Base-by-base conservation (phyloP, 352 stramenopile species). In the Phytopythium mirpurense region DNA sequence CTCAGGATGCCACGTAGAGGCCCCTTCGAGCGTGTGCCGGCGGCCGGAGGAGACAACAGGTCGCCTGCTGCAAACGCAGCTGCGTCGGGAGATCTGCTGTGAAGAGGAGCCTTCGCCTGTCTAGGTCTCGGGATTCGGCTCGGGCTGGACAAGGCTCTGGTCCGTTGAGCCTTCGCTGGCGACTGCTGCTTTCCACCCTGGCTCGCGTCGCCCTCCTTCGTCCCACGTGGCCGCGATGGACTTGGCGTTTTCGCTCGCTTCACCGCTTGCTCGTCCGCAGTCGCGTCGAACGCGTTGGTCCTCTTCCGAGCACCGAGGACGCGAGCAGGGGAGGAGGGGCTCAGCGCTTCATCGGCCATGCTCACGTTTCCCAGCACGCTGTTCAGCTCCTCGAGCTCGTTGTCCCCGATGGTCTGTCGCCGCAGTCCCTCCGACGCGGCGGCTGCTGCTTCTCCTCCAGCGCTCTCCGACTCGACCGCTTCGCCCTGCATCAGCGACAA, bases 1-100 rank as follows among this genome's bases (percentile, higher is more conserved):
- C 84, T 95, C 38, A 94, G 48, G 23, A 88, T 91, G 24, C 81
- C 76, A 42, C 88, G 88, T 14, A 92, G 51, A 26, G 81, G 79
- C 15, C 76, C 86, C 56, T 37, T 46, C 41, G 41, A 47, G 6
- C 50, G 43, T 29, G 46, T 14, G 48, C 36, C 16, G 18, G 45
- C 34, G 1, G 23, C 32, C 5, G 48, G 48, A 23, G 48, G n/a
- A 5, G 36, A 44, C n/a, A 12, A 3, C 15, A 38, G 9, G n/a
- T 37, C 44, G 10, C 0, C 44, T 11, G 6, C 27, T 2, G 19
- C 21, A 29, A 21, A 4, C 15, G 21, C 11, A 31, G 23, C 12
- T n/a, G 40, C 41, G 5, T 47, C 23, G 7, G 41, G 23, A 12
- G 41, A 47, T 19, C 12, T 31, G 41, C 23, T 47, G 19, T 31